Conservation (phyloP, 2,329 filamentous ascomycete genomes). For the Colletotrichum chlorophyti region DNA sequence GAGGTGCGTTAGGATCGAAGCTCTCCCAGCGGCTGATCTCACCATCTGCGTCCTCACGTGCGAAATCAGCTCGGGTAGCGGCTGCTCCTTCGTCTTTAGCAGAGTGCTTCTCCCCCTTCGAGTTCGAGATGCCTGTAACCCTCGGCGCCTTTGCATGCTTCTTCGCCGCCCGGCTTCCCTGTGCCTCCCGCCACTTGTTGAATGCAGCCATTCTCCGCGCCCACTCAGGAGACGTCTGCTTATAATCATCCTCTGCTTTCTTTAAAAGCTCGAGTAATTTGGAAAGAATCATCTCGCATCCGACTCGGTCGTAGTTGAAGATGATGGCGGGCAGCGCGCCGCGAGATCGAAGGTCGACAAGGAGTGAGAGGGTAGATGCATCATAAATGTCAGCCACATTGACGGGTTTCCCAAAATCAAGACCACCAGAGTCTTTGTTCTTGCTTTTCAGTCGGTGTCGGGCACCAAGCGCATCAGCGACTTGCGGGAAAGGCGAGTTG, state of each 20-base stretch:
- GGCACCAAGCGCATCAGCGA: slow-evolving; percentile 57
- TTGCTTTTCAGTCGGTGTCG: background rate
- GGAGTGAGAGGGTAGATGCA: slow-evolving; percentile 53
- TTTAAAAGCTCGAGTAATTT: slow-evolving; percentile 59
- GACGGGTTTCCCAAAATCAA: background rate
- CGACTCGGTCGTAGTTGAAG: slow-evolving; percentile 76
- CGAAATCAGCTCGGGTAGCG: slow-evolving; percentile 60
- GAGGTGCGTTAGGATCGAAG: slow-evolving; percentile 71
- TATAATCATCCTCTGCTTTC: slow-evolving; percentile 52
- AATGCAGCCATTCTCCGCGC: slow-evolving; percentile 63
- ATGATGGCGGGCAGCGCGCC: slow-evolving; percentile 75
- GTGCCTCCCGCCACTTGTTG: slow-evolving; percentile 60
- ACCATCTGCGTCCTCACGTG: slow-evolving; percentile 60
- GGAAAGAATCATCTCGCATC: slow-evolving; percentile 66
- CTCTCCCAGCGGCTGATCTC: slow-evolving; percentile 65
- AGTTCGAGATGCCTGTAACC: background rate
- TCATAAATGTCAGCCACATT: slow-evolving; percentile 19
- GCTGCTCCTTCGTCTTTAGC: slow-evolving; percentile 38
- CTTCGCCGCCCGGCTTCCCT: slow-evolving; percentile 42
- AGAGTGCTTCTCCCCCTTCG: slow-evolving; percentile 35
- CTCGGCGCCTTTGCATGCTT: slow-evolving; percentile 36
- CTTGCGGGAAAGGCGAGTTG: slow-evolving; percentile 47
- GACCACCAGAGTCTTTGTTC: background rate
- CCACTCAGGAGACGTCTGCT: slow-evolving; percentile 62
- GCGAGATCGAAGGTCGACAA: slow-evolving; percentile 65